Evolutionary conservation across 2,329 filamentous ascomycete genomes (phyloP), one percentile per base, ranked within the genome.

Genomic region (Cordyceps pruinosa): DNA sequence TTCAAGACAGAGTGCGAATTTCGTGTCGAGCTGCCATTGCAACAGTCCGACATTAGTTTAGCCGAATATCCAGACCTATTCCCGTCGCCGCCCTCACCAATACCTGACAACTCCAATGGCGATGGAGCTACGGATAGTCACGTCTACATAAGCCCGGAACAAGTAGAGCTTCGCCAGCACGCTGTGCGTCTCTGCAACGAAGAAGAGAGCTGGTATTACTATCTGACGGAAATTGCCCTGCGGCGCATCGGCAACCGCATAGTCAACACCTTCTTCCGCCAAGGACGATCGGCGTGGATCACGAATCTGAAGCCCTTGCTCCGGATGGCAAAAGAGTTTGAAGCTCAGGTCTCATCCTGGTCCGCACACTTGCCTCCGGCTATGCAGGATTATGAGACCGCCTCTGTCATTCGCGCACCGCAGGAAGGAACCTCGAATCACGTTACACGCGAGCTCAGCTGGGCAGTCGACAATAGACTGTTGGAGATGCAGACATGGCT

Each of bases 1-100:
- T 74, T 74, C 64, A 75, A 75, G 61, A 72, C 72, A 2, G 73
- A 75, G 60, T 70, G 69, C 57, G 72, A 75, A 58, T 67, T 74
- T 5, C 68, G 71, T 6, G 68, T 70, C n/a, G 72, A 73, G 57
- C 65, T 75, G 12, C 65, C 69, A 2, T 62, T 74, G 2, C 70
- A 71, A 12, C 67, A 72, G 45, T 69, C 69, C 1, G 69, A 68
- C 3, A 68, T 74, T 26, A 66, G 67, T 5, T 64, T 66, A 5
- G 65, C 67, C 32, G 66, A 70, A 45, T 72, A 71, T 55, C 72
- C 72, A 8, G 62, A 65, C 28, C 42, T 66, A 17, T 66, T 66
- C 19, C 66, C 66, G 2, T 67, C 65, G 1, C 66, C 66, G 7
- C 66, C 65, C 5, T 62, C 61, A 4, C 61, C 61, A 12, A 55